Evolutionary conservation across 2,329 filamentous ascomycete genomes (phyloP), one percentile per base, ranked within the genome.

Genomic region (Stagonosporopsis tanaceti): DNA sequence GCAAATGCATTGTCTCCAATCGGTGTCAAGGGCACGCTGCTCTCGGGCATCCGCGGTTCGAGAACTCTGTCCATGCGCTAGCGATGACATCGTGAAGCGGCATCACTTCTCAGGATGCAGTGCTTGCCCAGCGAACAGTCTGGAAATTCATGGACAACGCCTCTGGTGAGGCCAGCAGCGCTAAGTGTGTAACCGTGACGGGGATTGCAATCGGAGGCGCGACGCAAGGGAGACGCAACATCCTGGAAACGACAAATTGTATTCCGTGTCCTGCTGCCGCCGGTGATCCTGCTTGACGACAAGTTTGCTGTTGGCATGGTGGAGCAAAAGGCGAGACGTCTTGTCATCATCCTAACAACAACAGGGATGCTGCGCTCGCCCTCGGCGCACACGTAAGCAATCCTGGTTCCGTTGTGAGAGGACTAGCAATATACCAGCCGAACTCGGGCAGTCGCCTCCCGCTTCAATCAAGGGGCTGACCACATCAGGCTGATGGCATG

Each of bases 151-250:
- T 59, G 60, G 53, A 45, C 54, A 55, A 59, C 59, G 62, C 60
- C 62, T 62, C 51, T 20, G 20, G 20, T 20, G 20, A 63, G 60
- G 57, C 62, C 63, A 51, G 56, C 61, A 64, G 60, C 70, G 65
- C 70, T 71, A 71, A 68, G 61, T 59, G 69, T 73, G 71, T 63
- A 66, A 73, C 67, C 57, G 64, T 68, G 64, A 68, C 63, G 61
- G 63, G 51, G 60, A 61, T 63, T 34, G 61, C 65, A 64, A 57
- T 61, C 53, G 28, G 45, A 63, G 50, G 56, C 58, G 64, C 62
- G 60, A 66, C 59, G 66, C 69, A 69, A 71, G 63, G 70, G 64
- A 65, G 60, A 59, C 60, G 65, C 60, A 62, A 56, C 58, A 65
- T 57, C 59, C 58, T 61, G 58, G 60, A 58, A 61, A 65, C 63